These are phyloP conservation scores for Pichia sp. DNA, from an alignment of 1,139 yeast genomes.

Conservation along the genomic window DNA sequence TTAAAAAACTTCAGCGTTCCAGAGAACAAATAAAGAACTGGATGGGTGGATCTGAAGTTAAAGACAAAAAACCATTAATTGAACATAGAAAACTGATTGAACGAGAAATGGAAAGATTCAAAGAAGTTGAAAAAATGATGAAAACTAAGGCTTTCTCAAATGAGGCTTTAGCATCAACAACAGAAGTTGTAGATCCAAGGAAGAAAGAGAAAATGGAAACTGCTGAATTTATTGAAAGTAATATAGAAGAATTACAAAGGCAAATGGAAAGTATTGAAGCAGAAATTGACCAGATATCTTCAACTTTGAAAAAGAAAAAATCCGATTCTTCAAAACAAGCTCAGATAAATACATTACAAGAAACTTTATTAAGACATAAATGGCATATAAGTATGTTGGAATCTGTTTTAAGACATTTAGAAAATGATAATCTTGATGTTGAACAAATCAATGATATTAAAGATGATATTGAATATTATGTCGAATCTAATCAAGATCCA, in stretches of 20 bases:
- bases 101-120: conserved; percentile 93
- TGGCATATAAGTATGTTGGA: conserved; percentile 79
- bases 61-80: conserved; percentile 73
- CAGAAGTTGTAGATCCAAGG: conserved; percentile 66
- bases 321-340: conserved; percentile 40
- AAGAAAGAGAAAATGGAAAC: conserved; percentile 78
- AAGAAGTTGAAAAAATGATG: conserved; percentile 89
- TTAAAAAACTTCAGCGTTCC: conserved; percentile 87
- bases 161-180: conserved; percentile 88
- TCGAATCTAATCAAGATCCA: conserved; percentile 92
- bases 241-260: conserved; percentile 75
- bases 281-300: conserved; percentile 57
- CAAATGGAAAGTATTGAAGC: conserved; percentile 80
- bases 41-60: conserved; percentile 88
- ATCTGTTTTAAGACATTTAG: conserved; percentile 66
- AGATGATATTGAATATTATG: conserved; percentile 91
- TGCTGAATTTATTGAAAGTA: conserved; percentile 61
- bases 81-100: conserved; percentile 85
- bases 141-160: conserved; percentile 94
- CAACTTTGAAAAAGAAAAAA: conserved; percentile 52
- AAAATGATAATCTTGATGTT: conserved; percentile 77
- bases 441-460: conserved; percentile 73
- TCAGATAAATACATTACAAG: conserved; percentile 57
- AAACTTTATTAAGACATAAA: conserved; percentile 66
- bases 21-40: conserved; percentile 96